These are phyloP conservation scores for Achaetomium macrosporum DNA, from an alignment of 2,329 filamentous ascomycete species.

Conservation along the genomic window DNA sequence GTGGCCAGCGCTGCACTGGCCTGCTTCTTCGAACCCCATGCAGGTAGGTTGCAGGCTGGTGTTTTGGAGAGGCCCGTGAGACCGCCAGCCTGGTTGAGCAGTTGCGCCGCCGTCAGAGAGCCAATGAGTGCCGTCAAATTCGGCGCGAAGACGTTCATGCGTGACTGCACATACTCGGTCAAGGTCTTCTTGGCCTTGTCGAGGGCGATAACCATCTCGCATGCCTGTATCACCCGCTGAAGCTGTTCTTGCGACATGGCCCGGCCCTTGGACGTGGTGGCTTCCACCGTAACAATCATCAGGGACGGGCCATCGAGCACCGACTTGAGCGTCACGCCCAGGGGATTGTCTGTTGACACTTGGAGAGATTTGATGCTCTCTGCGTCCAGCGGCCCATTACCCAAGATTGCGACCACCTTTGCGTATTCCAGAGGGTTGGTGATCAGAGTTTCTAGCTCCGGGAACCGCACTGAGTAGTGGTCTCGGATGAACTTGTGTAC, in stretches of 20 bases:
- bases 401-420: conserved; percentile 87
- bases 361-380: conserved; percentile 76
- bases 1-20: conserved; percentile 76
- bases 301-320: conserved; percentile 83
- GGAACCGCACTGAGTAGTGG: conserved; percentile 90
- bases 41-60: conserved; percentile 85
- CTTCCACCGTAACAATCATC: conserved; percentile 95
- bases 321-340: conserved; percentile 68
- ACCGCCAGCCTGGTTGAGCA: conserved; percentile 92
- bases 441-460: conserved; percentile 83
- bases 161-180: conserved; percentile 91
- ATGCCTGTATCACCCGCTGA: conserved; percentile 66
- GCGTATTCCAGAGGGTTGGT: conserved; percentile 92
- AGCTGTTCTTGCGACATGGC: conserved; percentile 73
- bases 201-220: conserved; percentile 80
- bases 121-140: conserved; percentile 89
- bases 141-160: conserved; percentile 93
- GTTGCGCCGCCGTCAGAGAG: conserved; percentile 85
- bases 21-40: conserved; percentile 84
- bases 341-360: conserved; percentile 68
- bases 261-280: conserved; percentile 78
- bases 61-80: conserved; percentile 85
- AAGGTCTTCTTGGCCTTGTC: conserved; percentile 81
- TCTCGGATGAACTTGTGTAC: conserved; percentile 97
- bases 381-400: conserved; percentile 81